Conservation (phyloP, 2,329 filamentous ascomycete species). For the Zopfia rhizophila region DNA sequence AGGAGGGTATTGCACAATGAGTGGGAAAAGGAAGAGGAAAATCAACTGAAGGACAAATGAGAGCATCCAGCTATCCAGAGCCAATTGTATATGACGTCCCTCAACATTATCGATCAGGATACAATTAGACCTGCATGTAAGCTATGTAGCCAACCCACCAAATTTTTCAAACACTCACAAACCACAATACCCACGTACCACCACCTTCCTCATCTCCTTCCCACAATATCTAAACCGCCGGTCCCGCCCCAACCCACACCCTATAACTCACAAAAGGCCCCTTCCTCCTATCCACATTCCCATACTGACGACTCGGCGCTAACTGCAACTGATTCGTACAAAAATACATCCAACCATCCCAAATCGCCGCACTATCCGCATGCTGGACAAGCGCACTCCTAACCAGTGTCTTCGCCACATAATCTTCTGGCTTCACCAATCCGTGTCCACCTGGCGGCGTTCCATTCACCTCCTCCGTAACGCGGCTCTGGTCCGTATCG, state of each 20-base stretch:
- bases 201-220: too few species aligned
- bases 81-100: not conserved
- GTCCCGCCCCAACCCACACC: slow-evolving; percentile 50
- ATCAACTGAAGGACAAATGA: not conserved
- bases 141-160: too few species aligned
- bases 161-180: too few species aligned
- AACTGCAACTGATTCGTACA: slow-evolving; percentile 55
- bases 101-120: too few species aligned
- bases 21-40: not conserved
- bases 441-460: slow-evolving; percentile 44
- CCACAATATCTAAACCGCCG: too few species aligned
- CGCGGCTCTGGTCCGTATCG: slow-evolving; percentile 48
- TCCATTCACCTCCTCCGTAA: slow-evolving; percentile 49
- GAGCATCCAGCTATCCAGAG: not conserved
- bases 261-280: slow-evolving; percentile 51
- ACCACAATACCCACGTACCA: too few species aligned
- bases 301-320: slow-evolving; percentile 50
- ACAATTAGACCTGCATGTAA: too few species aligned
- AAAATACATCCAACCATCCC: slow-evolving; percentile 56
- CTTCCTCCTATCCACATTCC: slow-evolving; percentile 49
- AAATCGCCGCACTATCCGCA: slow-evolving; percentile 54
- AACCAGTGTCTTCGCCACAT: slow-evolving; percentile 54
- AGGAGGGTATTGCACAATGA: slow-evolving; percentile 33
- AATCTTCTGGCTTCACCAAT: slow-evolving; percentile 46
- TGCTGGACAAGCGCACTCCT: slow-evolving; percentile 55